phyloP scores from a whole-genome alignment of 805 yeast genomes.

The Wickerhamomyces kurtzmanii region DNA sequence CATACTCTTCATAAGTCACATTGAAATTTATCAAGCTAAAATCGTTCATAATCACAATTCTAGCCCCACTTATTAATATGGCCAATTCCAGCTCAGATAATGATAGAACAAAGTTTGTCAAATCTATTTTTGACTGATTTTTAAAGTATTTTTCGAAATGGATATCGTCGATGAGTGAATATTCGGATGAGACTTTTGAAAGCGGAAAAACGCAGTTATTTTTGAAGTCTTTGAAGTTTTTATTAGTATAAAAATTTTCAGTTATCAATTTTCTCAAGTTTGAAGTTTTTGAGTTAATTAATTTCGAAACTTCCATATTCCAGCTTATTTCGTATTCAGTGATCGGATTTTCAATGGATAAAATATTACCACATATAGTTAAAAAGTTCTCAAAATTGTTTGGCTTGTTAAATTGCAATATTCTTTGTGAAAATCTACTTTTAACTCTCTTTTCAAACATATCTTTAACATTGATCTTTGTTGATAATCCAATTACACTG shows the following conservation, averaged over 20 bases:
- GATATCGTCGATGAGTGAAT: slow-evolving; percentile 15
- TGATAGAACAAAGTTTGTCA: slow-evolving; percentile 18
- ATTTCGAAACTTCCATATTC: slow-evolving; percentile 29
- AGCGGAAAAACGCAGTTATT: slow-evolving; percentile 33
- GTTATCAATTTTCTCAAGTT: slow-evolving; percentile 26
- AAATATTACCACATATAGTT: slow-evolving; percentile 30
- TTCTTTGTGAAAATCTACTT: slow-evolving; percentile 78
- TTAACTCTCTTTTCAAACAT: slow-evolving; percentile 84
- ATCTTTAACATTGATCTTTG: slow-evolving; percentile 70
- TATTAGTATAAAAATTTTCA: slow-evolving; percentile 46
- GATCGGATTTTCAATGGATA: slow-evolving; percentile 20
- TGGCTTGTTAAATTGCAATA: slow-evolving; percentile 50
- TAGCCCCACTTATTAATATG: slow-evolving; percentile 63
- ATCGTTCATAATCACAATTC: slow-evolving; percentile 53
- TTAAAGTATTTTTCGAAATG: slow-evolving; percentile 16
- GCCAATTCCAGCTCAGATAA: slow-evolving; percentile 68
- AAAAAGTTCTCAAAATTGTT: slow-evolving; percentile 38
- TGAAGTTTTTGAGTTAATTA: slow-evolving; percentile 18
- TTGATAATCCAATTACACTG: slow-evolving; percentile 71
- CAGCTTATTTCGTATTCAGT: slow-evolving; percentile 25
- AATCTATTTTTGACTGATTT: slow-evolving; percentile 18
- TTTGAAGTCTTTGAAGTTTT: slow-evolving; percentile 44
- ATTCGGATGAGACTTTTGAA: slow-evolving; percentile 16
- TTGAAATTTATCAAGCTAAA: slow-evolving; percentile 63
- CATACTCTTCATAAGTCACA: slow-evolving; percentile 68